These are phyloP conservation scores for Plasmodium coatneyi DNA, from an alignment of 169 alveolate species.

Conservation along the genomic window DNA sequence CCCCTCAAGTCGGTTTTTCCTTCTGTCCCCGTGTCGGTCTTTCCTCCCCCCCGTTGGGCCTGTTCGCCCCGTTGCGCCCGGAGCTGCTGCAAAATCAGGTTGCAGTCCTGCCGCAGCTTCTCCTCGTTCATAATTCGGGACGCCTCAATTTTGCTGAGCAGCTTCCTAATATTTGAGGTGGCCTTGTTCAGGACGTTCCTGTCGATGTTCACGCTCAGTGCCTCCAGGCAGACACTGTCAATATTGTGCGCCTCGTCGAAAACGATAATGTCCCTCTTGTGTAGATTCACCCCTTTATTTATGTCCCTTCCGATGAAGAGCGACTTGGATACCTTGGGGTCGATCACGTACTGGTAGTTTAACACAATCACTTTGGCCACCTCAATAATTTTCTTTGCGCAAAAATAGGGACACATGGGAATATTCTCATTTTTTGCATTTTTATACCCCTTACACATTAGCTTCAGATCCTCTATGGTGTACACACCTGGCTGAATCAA, in stretches of 20 bases:
- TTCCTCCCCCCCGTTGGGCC: background rate
- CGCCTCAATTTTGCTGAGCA: constrained; percentile 83
- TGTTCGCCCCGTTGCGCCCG: background rate
- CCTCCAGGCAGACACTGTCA: constrained; percentile 98
- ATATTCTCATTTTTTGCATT: constrained; percentile 77
- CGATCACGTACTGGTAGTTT: constrained; percentile 95
- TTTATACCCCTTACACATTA: constrained; percentile 85
- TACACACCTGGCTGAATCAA: constrained; percentile 90
- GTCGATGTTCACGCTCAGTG: constrained; percentile 93
- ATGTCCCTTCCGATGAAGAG: constrained; percentile 32
- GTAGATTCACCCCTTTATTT: constrained; percentile 22
- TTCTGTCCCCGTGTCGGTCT: background rate
- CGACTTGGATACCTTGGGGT: constrained; percentile 95
- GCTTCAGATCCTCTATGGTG: constrained; percentile 95
- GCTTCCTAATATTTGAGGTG: constrained; percentile 83
- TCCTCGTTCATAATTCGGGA: constrained; percentile 79
- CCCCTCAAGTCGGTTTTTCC: background rate
- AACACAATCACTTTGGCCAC: constrained; percentile 95
- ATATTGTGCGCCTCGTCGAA: constrained; percentile 99
- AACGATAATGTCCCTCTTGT: constrained; percentile 86
- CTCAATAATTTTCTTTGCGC: constrained; percentile 94
- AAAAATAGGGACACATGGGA: constrained; percentile 95
- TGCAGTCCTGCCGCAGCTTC: constrained; percentile 67
- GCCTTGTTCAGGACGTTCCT: constrained; percentile 90
- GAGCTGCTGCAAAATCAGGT: constrained; percentile 1